Evolutionary conservation across 2,329 filamentous ascomycete genomes (phyloP).

Genomic region (Zymoseptoria tritici): DNA sequence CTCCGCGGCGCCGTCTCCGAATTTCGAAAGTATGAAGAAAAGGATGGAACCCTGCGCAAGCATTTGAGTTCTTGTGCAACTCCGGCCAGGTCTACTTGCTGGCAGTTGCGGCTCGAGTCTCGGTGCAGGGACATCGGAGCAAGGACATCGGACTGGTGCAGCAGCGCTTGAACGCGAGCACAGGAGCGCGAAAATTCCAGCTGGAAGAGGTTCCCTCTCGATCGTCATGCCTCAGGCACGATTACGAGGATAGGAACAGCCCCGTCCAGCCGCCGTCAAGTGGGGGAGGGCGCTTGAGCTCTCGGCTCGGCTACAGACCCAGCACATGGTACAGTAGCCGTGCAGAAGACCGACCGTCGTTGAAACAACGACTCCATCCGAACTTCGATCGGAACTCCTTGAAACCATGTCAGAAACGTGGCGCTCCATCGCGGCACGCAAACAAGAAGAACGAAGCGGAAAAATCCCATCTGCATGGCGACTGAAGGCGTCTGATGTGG

Average conservation of each 20-base stretch:
- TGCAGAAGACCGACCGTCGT: no score
- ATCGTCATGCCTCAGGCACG: not conserved
- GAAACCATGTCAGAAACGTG: constrained; percentile 31
- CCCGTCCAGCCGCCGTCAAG: not conserved
- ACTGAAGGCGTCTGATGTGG: constrained; percentile 21
- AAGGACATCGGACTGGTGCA: not conserved
- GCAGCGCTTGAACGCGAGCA: not conserved
- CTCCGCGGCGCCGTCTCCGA: not conserved
- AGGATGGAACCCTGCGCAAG: not conserved
- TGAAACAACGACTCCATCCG: not conserved
- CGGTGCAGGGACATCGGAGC: not conserved
- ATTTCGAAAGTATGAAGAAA: not conserved
- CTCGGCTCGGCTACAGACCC: not conserved
- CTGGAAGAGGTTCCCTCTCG: not conserved
- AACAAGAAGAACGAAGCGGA: constrained; percentile 35
- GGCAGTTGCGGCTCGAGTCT: not conserved
- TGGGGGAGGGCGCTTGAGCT: not conserved
- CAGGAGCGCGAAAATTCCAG: not conserved
- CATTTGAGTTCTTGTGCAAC: not conserved
- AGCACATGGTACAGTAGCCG: not conserved
- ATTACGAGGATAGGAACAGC: not conserved
- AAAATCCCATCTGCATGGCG: constrained; percentile 41
- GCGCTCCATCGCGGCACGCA: constrained; percentile 35
- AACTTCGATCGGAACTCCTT: not conserved
- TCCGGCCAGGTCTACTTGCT: no score